Base-by-base conservation (phyloP, 78 protist species). In the Cavenderia fasciculata region DNA sequence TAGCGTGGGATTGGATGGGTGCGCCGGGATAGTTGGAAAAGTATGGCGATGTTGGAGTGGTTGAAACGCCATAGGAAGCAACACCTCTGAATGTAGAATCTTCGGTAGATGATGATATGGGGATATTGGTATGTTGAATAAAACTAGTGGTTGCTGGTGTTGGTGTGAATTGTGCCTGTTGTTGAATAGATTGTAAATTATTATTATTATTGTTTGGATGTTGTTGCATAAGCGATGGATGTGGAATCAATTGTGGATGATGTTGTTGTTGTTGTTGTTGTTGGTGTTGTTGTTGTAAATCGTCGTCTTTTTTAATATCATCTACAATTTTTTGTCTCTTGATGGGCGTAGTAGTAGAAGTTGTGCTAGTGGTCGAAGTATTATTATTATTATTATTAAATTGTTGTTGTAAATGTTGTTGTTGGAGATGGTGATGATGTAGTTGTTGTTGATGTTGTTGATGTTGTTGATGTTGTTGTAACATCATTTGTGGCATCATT, bases 51-150 rank as follows among this genome's bases (percentile, higher is more conserved):
- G 51, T 57, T 19, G 88, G 88, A 31, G 88, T 78, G 36, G 88
- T 78, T 25, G 88, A 78, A 41, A 78, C 47, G 29, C 88, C 88
- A 65, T 78, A 78, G 1, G 88, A 63, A 2, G 18, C 34, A 51
- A 75, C 33, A 0, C 88, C 88, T 29, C 65, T 78, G n/a, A 78
- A 78, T 36, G 88, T 74, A 6, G 69, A 61, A 14, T 61, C 69
- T 7, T 3, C n/a, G 3, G 5, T 40, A 29, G 34, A 10, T 18
- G 69, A 61, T 12, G 69, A 34, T 18, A 34, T 56, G 69, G 2
- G 69, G 69, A 61, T 34, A 34, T 6, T n/a, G n/a, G 49, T 4
- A 14, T 7, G 69, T 5, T 4, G 69, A 16, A 29, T 34, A 12
- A 12, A 4, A 4, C 31, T 23, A 19, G 59, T 23, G 21, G 59